Conservation (phyloP, 352 stramenopile species). For the Plasmopara halstedii region DNA sequence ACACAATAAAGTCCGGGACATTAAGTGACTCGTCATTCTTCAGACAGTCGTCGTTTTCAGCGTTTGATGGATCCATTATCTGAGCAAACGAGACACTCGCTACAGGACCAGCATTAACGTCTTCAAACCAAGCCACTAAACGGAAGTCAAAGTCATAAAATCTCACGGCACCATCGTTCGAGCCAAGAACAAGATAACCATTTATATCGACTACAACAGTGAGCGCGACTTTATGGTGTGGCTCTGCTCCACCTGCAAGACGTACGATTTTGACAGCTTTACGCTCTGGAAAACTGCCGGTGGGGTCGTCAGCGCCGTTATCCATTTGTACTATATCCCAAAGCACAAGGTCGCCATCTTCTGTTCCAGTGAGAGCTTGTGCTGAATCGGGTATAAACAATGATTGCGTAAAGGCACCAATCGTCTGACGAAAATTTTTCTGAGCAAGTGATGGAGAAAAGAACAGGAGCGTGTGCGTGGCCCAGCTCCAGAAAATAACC, state of each 20-base stretch:
- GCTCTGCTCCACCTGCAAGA: constrained; percentile 43
- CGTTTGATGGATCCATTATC: constrained; percentile 12
- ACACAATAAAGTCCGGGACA: constrained; percentile 89
- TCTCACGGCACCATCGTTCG: constrained; percentile 83
- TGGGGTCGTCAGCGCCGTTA: constrained; percentile 13
- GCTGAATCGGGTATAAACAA: constrained; percentile 83
- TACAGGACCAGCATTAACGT: constrained; percentile 86
- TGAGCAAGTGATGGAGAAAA: constrained; percentile 81
- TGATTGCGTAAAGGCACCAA: constrained; percentile 81
- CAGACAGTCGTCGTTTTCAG: constrained; percentile 12
- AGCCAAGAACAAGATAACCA: constrained; percentile 85
- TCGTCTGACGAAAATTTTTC: constrained; percentile 70
- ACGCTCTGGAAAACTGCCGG: constrained; percentile 44
- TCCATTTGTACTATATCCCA: constrained; percentile 62
- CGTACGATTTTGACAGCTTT: constrained; percentile 81
- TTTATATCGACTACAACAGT: constrained; percentile 74
- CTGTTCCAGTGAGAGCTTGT: constrained; percentile 79
- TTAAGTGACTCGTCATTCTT: constrained; percentile 42
- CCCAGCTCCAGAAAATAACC: constrained; percentile 89
- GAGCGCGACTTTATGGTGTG: constrained; percentile 43
- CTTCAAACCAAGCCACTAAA: constrained; percentile 91
- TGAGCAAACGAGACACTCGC: constrained; percentile 83
- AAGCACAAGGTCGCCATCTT: constrained; percentile 81
- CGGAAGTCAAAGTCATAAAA: constrained; percentile 93
- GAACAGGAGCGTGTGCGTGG: constrained; percentile 66